These are phyloP conservation scores for Aspergillus sp. DNA, from an alignment of 2,329 filamentous ascomycete genomes.

Conservation along the genomic window DNA sequence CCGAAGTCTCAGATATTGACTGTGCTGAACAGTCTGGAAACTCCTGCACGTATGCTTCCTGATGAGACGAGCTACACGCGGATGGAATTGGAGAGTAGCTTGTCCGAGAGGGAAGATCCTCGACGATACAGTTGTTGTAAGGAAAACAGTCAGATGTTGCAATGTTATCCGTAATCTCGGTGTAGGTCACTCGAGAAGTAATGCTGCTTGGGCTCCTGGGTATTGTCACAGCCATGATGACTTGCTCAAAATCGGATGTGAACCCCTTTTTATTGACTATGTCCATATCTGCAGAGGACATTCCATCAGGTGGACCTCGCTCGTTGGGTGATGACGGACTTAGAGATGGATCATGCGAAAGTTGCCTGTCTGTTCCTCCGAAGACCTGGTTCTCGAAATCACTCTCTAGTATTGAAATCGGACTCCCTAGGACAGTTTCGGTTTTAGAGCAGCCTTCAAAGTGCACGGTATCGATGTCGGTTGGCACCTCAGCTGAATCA, in stretches of 20 bases:
- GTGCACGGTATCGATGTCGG: not conserved
- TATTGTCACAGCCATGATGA: not conserved
- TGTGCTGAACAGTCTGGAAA: not conserved
- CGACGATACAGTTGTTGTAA: not conserved
- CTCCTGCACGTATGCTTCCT: not conserved
- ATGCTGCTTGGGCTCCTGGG: not conserved
- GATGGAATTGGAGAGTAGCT: not conserved
- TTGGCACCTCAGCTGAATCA: not conserved
- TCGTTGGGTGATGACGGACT: not conserved
- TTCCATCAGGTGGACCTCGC: not conserved
- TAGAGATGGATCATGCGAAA: not conserved
- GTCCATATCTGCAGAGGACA: not conserved
- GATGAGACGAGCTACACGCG: not conserved
- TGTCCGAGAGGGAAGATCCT: not conserved
- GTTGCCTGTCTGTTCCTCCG: not conserved
- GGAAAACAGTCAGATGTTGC: conserved; percentile 2
- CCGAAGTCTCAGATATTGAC: too few species aligned
- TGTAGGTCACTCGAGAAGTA: not conserved
- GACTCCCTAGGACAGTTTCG: too few species aligned
- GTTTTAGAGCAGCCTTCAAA: too few species aligned
- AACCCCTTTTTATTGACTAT: not conserved
- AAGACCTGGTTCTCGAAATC: not conserved
- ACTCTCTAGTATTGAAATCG: not conserved
- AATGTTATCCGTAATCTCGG: not conserved
- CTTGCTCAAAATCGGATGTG: not conserved